Percentiles rank a stretch among this genome's conserved stretches.
Conservation (phyloP, 495 filamentous ascomycete genomes). For the Aspergillus cavernicola region DNA sequence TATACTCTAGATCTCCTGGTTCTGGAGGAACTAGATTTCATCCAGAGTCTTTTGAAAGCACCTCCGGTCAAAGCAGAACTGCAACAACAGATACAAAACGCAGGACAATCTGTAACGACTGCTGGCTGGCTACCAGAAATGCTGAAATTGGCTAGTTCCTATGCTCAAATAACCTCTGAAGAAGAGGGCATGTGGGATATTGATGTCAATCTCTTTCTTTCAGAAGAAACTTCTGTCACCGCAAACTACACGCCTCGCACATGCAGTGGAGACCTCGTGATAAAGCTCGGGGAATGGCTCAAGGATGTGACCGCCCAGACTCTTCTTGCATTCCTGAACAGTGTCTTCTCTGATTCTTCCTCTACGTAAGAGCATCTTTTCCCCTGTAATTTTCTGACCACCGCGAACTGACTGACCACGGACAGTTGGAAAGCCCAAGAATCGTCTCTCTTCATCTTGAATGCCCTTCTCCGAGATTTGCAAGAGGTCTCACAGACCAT, state of each 20-base stretch:
- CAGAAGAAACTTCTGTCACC: slow-evolving; percentile 92
- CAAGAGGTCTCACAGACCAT: slow-evolving; percentile 67
- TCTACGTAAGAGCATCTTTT: slow-evolving; percentile 24
- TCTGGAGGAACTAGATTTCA: slow-evolving; percentile 88
- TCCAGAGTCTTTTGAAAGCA: slow-evolving; percentile 80
- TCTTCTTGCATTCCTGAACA: slow-evolving; percentile 67
- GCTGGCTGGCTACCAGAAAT: slow-evolving; percentile 73
- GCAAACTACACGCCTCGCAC: slow-evolving; percentile 93
- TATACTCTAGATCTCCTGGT: slow-evolving; percentile 94
- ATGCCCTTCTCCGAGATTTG: slow-evolving; percentile 75
- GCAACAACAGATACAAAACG: slow-evolving; percentile 63
- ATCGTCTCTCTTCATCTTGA: slow-evolving; percentile 77
- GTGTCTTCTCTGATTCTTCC: slow-evolving; percentile 53
- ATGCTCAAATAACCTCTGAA: slow-evolving; percentile 88
- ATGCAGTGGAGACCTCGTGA: slow-evolving; percentile 82
- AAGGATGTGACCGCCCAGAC: slow-evolving; percentile 65
- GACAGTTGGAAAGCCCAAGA: slow-evolving; percentile 61
- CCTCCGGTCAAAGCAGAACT: slow-evolving; percentile 82
- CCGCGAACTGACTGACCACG: no score
- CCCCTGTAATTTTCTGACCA: no score
- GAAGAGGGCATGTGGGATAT: slow-evolving; percentile 95
- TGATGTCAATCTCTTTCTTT: slow-evolving; percentile 90
- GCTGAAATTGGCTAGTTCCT: slow-evolving; percentile 74
- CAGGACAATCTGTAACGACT: slow-evolving; percentile 51
- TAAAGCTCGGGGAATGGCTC: slow-evolving; percentile 93